These are phyloP conservation scores for Spathaspora hagerdaliae DNA, from an alignment of 805 yeast genomes.

Conservation along the genomic window DNA sequence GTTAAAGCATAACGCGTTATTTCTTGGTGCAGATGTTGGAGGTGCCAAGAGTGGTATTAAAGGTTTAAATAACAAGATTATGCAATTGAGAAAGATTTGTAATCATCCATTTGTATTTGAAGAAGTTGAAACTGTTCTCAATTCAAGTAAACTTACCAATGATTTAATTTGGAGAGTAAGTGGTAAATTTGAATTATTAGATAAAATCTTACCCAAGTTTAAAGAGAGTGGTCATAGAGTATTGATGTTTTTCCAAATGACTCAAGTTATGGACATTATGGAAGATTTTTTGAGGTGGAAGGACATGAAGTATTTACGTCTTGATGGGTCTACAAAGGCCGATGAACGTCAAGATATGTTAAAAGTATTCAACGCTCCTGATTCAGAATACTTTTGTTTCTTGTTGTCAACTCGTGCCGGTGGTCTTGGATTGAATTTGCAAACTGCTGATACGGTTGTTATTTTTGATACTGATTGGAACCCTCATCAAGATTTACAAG, in stretches of 20 bases:
- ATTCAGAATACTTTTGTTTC: conserved; percentile 76
- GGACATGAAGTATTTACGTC: conserved; percentile 65
- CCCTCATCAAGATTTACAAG: conserved; percentile 88
- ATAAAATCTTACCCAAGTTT: conserved; percentile 71
- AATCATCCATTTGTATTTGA: conserved; percentile 87
- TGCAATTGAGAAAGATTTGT: conserved; percentile 83
- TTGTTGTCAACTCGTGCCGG: conserved; percentile 83
- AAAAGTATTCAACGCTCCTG: conserved; percentile 69
- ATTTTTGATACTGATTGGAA: conserved; percentile 90
- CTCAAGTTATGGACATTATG: conserved; percentile 87
- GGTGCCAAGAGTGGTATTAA: conserved; percentile 64
- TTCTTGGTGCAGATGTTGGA: conserved; percentile 59
- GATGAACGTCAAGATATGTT: conserved; percentile 78
- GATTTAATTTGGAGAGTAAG: conserved; percentile 71
- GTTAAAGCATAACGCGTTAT: conserved; percentile 67
- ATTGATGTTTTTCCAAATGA: conserved; percentile 83
- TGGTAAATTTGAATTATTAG: conserved; percentile 78
- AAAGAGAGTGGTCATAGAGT: conserved; percentile 74
- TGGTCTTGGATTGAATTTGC: conserved; percentile 82
- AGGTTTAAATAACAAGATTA: conserved; percentile 76
- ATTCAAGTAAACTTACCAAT: conserved; percentile 59
- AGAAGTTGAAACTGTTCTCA: conserved; percentile 69
- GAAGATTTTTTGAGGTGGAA: conserved; percentile 72
- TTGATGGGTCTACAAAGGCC: conserved; percentile 81
- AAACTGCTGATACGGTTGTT: conserved; percentile 83